phyloP scores from a whole-genome alignment of 1,284 basidiomycete genomes.

The Ganoderma leucocontextum region DNA sequence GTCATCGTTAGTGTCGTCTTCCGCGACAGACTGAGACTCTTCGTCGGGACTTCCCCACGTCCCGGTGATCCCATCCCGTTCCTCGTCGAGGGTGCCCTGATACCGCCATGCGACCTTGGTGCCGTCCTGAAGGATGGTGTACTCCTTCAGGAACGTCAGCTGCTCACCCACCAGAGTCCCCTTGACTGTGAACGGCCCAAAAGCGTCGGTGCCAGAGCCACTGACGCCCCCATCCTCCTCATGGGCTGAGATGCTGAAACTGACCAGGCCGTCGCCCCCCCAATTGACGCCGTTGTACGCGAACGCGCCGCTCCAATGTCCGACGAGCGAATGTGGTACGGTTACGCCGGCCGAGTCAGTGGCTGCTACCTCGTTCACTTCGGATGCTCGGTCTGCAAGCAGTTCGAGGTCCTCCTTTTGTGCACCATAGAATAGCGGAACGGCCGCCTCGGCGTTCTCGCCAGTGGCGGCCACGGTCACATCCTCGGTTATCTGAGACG shows the following conservation, averaged over 20 bases:
- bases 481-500: background rate
- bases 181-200: slow-evolving; percentile 9
- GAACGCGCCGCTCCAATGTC: slow-evolving; percentile 18
- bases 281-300: background rate
- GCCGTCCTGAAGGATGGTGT: background rate
- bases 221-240: background rate
- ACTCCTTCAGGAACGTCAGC: slow-evolving; percentile 9
- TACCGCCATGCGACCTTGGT: background rate
- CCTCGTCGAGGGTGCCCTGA: background rate
- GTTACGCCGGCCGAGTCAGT: background rate
- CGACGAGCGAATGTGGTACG: background rate
- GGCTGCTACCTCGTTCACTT: background rate
- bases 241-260: slow-evolving; percentile 10
- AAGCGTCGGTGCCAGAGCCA: slow-evolving; percentile 11
- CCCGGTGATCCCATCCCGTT: background rate
- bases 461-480: background rate
- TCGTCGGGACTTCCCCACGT: background rate
- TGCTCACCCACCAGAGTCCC: background rate
- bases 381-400: background rate
- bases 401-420: background rate
- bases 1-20: background rate
- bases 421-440: background rate
- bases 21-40: background rate
- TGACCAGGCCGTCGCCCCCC: background rate
- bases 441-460: background rate